Evolutionary conservation across 1,139 yeast genomes (phyloP), one percentile per base, ranked within the genome.

Genomic region (Geotrichum cucujoidarum): DNA sequence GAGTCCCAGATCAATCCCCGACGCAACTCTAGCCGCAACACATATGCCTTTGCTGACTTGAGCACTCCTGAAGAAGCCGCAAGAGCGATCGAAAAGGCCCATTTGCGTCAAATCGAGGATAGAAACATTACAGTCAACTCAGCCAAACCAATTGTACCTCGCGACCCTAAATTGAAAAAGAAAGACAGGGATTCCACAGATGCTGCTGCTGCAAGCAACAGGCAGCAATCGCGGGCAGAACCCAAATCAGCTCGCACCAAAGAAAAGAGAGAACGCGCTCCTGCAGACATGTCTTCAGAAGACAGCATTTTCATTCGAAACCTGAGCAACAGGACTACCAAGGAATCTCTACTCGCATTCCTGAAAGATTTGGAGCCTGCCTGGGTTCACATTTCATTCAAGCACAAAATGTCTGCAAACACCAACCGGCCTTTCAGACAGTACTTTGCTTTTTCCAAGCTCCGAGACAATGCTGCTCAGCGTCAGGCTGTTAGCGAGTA

Each of bases 41-140:
- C 11, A 20, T 47, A 21, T 36, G 50, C 83, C 0, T 83, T 80
- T 63, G 84, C 76, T 25, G 85, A 78, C 48, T 78, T 83, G 55
- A 68, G 63, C 14, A 61, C 70, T 32, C 61, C 64, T 16, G 80
- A 76, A 27, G 74, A 68, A 50, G 83, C 83, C 2, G 69, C 67
- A 29, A 63, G 64, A 21, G 86, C 61, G 50, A 34, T 74, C 70
- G 59, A 58, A 41, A 69, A 72, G 55, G 70, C 75, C 62, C 70
- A 75, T 55, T 82, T 76, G 45, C 68, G 64, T 53, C 70, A 67
- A 48, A 60, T 75, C 52, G 66, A 68, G 51, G 82, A 77, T 40
- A 71, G 80, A 56, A 64, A 66, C 51, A 67, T 77, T 53, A 67
- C 72, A 48, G 75, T 77, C 53, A 78, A 75, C 55, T 66, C 71